phyloP scores from a whole-genome alignment of 2,329 filamentous ascomycete genomes.

The Fusarium sp. region DNA sequence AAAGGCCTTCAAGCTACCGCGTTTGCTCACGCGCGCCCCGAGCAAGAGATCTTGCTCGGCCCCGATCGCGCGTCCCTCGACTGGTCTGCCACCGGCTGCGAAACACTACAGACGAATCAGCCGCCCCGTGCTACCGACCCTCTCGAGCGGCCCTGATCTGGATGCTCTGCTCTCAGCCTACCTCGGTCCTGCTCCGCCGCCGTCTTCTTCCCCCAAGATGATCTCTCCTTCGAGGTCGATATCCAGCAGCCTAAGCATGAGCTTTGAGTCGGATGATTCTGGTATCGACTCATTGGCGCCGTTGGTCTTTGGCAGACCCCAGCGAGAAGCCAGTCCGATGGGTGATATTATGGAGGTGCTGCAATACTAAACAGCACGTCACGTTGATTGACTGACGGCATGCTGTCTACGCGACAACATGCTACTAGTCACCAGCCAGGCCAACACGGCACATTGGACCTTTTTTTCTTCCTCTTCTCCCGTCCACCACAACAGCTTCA shows the following conservation, averaged over 20 bases:
- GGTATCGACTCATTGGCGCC: slow-evolving; percentile 29
- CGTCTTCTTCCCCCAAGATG: slow-evolving; percentile 11
- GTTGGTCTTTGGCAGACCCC: slow-evolving; percentile 32
- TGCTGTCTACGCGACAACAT: not conserved
- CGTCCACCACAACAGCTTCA: not conserved
- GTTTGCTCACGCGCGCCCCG: slow-evolving; percentile 29
- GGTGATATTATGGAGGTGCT: slow-evolving; percentile 38
- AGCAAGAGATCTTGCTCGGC: slow-evolving; percentile 32
- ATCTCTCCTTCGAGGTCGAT: slow-evolving; percentile 35
- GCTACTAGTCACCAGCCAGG: not conserved
- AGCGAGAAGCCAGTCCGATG: slow-evolving; percentile 30
- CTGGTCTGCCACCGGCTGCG: slow-evolving; percentile 20
- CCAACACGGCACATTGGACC: slow-evolving; percentile 6
- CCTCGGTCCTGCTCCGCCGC: slow-evolving; percentile 25
- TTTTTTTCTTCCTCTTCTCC: not conserved
- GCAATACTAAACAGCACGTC: slow-evolving; percentile 14
- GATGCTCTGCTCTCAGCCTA: slow-evolving; percentile 36
- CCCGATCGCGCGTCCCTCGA: slow-evolving; percentile 28
- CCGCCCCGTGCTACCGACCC: slow-evolving; percentile 32
- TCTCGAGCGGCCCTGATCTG: slow-evolving; percentile 27
- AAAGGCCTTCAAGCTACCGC: slow-evolving; percentile 31
- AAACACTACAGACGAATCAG: slow-evolving; percentile 37
- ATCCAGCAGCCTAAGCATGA: slow-evolving; percentile 34
- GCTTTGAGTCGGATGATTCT: slow-evolving; percentile 32
- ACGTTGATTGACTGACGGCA: not conserved